Percentiles rank a stretch among this genome's conserved stretches.
Conservation (phyloP, 2,329 filamentous ascomycete species). For the Cladophialophora psammophila region DNA sequence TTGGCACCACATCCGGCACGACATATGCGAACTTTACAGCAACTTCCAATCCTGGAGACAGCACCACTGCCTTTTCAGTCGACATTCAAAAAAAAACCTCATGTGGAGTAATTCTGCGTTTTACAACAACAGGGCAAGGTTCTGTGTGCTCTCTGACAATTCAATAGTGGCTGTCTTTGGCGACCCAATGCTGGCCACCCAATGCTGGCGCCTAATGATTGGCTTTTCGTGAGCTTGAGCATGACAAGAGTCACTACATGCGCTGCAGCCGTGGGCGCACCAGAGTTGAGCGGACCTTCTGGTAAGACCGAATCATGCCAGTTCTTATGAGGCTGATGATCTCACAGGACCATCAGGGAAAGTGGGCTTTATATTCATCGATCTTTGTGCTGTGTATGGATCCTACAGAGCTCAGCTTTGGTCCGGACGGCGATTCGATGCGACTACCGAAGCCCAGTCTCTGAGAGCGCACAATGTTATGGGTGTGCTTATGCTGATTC, state of each 20-base stretch:
- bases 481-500: constrained; percentile 1
- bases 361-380: neutral
- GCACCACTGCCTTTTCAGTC: constrained; percentile 38
- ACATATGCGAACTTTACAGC: constrained; percentile 35
- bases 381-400: neutral
- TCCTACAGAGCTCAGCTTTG: neutral
- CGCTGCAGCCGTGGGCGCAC: constrained; percentile 13
- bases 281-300: constrained; percentile 10
- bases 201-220: constrained; percentile 28
- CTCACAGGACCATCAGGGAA: constrained; percentile 2
- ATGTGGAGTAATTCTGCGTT: constrained; percentile 37
- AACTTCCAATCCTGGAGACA: constrained; percentile 29
- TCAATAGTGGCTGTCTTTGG: constrained; percentile 36
- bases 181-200: constrained; percentile 29
- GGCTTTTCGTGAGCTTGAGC: constrained; percentile 36
- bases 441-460: neutral
- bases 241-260: constrained; percentile 23
- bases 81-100: constrained; percentile 35
- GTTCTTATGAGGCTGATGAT: neutral
- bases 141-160: constrained; percentile 35
- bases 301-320: constrained; percentile 6
- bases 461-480: neutral
- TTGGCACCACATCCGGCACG: constrained; percentile 31
- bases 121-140: constrained; percentile 35
- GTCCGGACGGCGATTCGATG: neutral